These are phyloP conservation scores for Nematodospora valgi DNA, from an alignment of 805 yeast genomes.

Conservation along the genomic window DNA sequence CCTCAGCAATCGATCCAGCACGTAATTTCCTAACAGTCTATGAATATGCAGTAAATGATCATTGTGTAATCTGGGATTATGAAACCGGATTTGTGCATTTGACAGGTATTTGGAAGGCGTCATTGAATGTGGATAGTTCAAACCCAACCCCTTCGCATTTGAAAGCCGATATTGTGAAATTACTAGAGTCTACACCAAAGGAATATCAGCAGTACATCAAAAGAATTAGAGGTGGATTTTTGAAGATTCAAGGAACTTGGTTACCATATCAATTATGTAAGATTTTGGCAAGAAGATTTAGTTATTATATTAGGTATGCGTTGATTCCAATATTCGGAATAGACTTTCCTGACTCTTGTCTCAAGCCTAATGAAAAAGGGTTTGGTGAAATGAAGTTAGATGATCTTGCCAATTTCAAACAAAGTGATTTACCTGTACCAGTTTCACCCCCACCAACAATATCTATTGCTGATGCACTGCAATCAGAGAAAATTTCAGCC, in stretches of 20 bases:
- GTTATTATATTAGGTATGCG: slow-evolving; percentile 72
- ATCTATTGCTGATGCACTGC: no score
- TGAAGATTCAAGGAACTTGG: slow-evolving; percentile 96
- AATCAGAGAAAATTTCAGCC: no score
- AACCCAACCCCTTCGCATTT: slow-evolving; percentile 11
- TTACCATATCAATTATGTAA: slow-evolving; percentile 68
- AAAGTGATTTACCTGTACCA: slow-evolving; percentile 6
- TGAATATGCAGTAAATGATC: slow-evolving; percentile 65
- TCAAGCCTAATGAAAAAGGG: slow-evolving; percentile 56
- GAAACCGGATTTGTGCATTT: slow-evolving; percentile 81
- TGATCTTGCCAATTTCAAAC: slow-evolving; percentile 14
- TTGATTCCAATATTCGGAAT: slow-evolving; percentile 79
- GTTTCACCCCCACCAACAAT: not conserved
- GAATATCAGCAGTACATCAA: slow-evolving; percentile 59
- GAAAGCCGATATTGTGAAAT: slow-evolving; percentile 77
- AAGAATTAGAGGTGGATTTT: slow-evolving; percentile 84
- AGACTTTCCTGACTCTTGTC: slow-evolving; percentile 59
- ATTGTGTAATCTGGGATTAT: slow-evolving; percentile 84
- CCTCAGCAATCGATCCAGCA: slow-evolving; percentile 60
- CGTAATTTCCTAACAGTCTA: slow-evolving; percentile 66
- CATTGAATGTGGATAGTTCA: slow-evolving; percentile 17
- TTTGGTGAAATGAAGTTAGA: slow-evolving; percentile 59
- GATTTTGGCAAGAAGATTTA: slow-evolving; percentile 66
- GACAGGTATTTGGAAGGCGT: slow-evolving; percentile 81
- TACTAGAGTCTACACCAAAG: slow-evolving; percentile 60